Percentiles rank a stretch among this genome's conserved stretches.
Conservation (phyloP, 2,329 filamentous ascomycete genomes). For the Alternaria burnsii region DNA sequence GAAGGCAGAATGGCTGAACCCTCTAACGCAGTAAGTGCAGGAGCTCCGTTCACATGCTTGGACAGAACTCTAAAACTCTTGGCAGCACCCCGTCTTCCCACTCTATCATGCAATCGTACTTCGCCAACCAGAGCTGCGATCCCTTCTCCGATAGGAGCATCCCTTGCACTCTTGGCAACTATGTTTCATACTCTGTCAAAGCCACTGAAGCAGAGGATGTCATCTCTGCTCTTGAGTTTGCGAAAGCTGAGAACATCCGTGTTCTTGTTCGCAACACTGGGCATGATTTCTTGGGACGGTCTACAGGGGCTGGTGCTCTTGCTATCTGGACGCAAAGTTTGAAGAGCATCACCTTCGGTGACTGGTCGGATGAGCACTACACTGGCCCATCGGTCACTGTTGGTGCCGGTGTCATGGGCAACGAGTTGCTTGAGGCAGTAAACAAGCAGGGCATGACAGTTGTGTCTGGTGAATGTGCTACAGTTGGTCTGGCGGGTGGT, state of each 20-base stretch:
- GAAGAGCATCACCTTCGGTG: constrained; percentile 30
- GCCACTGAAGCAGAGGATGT: constrained; percentile 17
- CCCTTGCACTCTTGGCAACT: constrained; percentile 32
- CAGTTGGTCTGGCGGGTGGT: constrained; percentile 46
- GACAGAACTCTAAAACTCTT: constrained; percentile 7
- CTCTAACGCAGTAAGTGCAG: constrained; percentile 28
- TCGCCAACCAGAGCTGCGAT: constrained; percentile 26
- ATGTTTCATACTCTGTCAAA: constrained; percentile 48
- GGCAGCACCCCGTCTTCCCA: constrained; percentile 16
- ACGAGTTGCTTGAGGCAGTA: constrained; percentile 35
- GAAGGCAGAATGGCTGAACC: constrained; percentile 25
- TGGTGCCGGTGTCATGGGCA: constrained; percentile 40
- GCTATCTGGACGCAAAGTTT: constrained; percentile 44
- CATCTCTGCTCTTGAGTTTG: constrained; percentile 33
- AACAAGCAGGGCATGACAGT: constrained; percentile 28
- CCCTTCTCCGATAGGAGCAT: constrained; percentile 17
- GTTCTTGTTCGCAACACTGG: constrained; percentile 29
- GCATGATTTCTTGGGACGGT: constrained; percentile 42
- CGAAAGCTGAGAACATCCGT: constrained; percentile 35
- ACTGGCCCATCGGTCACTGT: constrained; percentile 37
- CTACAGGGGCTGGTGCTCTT: constrained; percentile 41
- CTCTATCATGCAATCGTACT: constrained; percentile 20
- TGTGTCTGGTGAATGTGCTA: constrained; percentile 43
- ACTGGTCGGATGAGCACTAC: constrained; percentile 35
- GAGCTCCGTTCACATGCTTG: constrained; percentile 3